phyloP scores from a whole-genome alignment of 176 grass and related monocot species.

The Phragmites australis region DNA sequence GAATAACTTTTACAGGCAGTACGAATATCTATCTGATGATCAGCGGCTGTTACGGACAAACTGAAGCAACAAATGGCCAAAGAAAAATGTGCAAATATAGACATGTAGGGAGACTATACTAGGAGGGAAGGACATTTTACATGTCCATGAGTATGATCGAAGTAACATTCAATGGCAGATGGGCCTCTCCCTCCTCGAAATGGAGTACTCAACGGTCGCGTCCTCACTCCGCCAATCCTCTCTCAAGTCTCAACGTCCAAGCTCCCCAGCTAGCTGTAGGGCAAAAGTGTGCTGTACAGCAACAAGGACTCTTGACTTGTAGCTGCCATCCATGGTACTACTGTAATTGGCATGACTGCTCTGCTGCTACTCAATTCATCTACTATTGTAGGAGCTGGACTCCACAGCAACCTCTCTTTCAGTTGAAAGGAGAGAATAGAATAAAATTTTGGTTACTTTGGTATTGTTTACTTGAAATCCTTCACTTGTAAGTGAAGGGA shows the following conservation, averaged over 20 bases:
- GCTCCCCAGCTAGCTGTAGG: background rate
- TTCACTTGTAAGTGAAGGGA: constrained; percentile 29
- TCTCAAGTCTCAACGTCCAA: background rate
- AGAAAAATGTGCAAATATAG: background rate
- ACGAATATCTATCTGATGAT: background rate
- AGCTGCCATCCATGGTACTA: no score
- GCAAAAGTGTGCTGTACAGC: background rate
- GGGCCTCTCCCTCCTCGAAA: background rate
- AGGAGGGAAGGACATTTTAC: background rate
- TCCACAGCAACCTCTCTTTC: background rate
- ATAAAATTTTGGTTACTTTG: no score
- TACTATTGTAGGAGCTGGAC: background rate
- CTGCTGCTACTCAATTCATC: no score
- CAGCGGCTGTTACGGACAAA: background rate
- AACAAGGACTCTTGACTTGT: background rate
- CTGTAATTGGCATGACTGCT: no score
- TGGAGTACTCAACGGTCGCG: background rate
- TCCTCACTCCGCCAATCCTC: background rate
- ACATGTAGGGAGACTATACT: no score
- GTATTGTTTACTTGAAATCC: background rate
- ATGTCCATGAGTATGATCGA: constrained; percentile 29
- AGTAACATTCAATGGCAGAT: constrained; percentile 18
- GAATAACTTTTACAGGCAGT: background rate
- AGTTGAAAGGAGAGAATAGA: no score
- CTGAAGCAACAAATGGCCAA: background rate